Evolutionary conservation across 495 filamentous ascomycete species (phyloP).

Genomic region (Lineolata rhizophorae): DNA sequence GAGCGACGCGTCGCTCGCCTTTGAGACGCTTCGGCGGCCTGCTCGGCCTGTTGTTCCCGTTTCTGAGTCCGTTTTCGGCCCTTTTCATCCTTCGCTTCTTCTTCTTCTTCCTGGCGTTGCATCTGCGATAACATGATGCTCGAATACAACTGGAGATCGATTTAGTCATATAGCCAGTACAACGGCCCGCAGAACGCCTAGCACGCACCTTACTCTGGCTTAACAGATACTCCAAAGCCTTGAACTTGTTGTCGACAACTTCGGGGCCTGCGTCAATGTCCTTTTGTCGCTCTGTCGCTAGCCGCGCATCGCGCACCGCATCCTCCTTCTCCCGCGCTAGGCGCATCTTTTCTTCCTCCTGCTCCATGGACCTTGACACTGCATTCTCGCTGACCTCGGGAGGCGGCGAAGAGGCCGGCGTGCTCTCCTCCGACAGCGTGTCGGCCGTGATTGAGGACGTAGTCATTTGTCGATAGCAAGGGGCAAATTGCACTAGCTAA

Average conservation of each 20-base stretch:
- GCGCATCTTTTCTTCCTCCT: slow-evolving; percentile 30
- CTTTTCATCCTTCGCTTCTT: slow-evolving; percentile 25
- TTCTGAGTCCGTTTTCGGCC: slow-evolving; percentile 20
- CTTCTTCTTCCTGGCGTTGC: slow-evolving; percentile 37
- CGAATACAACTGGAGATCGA: slow-evolving; percentile 16
- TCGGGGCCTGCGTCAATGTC: slow-evolving; percentile 24
- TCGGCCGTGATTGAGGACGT: not conserved
- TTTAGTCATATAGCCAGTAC: not conserved
- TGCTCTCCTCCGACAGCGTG: slow-evolving; percentile 1
- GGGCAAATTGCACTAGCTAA: no score
- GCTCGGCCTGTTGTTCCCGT: slow-evolving; percentile 19
- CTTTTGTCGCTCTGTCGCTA: slow-evolving; percentile 24
- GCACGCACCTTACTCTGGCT: slow-evolving; percentile 21
- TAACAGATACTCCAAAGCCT: slow-evolving; percentile 24
- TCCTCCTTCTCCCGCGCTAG: slow-evolving; percentile 23
- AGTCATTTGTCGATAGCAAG: no score
- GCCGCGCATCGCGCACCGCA: slow-evolving; percentile 25
- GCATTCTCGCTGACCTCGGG: no score
- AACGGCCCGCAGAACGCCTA: not conserved
- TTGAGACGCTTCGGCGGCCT: slow-evolving; percentile 15
- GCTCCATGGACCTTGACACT: slow-evolving; percentile 19
- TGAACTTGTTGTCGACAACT: slow-evolving; percentile 26
- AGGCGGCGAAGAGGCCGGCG: not conserved
- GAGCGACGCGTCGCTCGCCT: slow-evolving; percentile 13
- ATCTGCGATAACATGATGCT: slow-evolving; percentile 40